Evolutionary conservation across 2,329 filamentous ascomycete species (phyloP), one percentile per base, ranked within the genome.

Genomic region (Calonectria ilicicola): DNA sequence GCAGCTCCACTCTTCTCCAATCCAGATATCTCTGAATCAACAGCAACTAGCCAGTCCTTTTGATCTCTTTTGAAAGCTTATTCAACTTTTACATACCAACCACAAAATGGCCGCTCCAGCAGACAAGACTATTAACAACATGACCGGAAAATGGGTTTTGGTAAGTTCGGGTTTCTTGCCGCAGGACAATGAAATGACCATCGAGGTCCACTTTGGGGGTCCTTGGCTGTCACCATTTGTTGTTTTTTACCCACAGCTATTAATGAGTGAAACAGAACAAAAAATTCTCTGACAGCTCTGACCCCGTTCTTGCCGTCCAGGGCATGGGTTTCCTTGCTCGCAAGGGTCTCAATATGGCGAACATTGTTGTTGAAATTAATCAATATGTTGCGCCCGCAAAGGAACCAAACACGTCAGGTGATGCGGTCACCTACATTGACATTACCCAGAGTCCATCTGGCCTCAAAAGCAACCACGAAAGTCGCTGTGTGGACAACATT

Each of bases 391-490:
- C 82, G 12, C 80, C 85, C 17, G 85, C 87, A 38, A 84, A 81
- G 66, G 80, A 84, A 10, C 86, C 87, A 62, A 80, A 81, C 76
- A 81, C 82, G 44, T 79, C 81, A 70, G 79, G 85, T 69, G 84
- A 87, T 40, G 74, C 78, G 53, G 80, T 89, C 70, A 86, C 87
- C 69, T 91, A 93, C 85, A 89, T 97, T 83, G 90, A 94, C 83
- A 92, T 95, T 81, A 89, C 91, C 71, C 95, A 97, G 85, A 87
- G 89, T 51, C 94, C 93, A 9, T 94, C 92, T 72, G 93, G 92
- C 9, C 86, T 97, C 75, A 91, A 90, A 80, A 92, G 91, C 78
- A 95, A 86, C 65, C 81, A 85, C 47, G 90, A 91, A 87, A 82
- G 83, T 74, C 89, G 90, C 71, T 89, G 86, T 80, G 78, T 89